Percentiles rank a stretch among this genome's conserved stretches.
Evolutionary conservation across 208 protist species (phyloP).

Genomic region (Wallacemonas sp.): DNA sequence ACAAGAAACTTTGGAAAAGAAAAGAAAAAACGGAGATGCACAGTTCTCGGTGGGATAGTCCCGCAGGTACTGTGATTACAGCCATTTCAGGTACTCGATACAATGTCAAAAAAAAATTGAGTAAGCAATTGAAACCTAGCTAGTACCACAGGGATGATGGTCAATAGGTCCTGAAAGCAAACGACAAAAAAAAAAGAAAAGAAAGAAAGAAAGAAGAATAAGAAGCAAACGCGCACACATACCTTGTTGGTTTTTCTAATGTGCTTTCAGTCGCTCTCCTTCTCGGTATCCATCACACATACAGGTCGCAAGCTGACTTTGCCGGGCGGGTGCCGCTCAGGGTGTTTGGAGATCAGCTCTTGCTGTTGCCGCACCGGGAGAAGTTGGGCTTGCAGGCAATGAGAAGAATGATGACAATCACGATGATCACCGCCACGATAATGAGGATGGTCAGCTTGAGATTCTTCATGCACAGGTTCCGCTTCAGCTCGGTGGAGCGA

Average conservation of each 20-base stretch:
- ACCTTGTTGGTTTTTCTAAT: too few relatives aligned
- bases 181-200: background rate
- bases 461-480: slow-evolving; percentile 90
- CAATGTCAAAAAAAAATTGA: background rate
- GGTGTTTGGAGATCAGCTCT: background rate
- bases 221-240: too few relatives aligned
- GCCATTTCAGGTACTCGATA: background rate
- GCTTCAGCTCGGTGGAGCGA: slow-evolving; percentile 85
- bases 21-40: background rate
- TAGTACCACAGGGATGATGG: background rate
- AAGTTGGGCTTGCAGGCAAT: slow-evolving; percentile 90
- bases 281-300: too few relatives aligned
- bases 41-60: background rate
- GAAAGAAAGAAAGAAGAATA: too few relatives aligned
- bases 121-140: background rate
- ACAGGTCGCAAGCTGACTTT: too few relatives aligned
- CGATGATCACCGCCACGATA: slow-evolving; percentile 49
- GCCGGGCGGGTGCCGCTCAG: too few relatives aligned
- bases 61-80: background rate
- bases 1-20: background rate
- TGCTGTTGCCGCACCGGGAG: slow-evolving; percentile 56
- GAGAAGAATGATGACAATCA: slow-evolving; percentile 87
- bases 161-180: background rate
- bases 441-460: slow-evolving; percentile 91
- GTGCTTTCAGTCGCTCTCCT: too few relatives aligned